A percentile compares a stretch with the other conserved stretches of the same genome.
Evolutionary conservation across 192 early-diverging fungal species (phyloP).

Genomic region (Coemansia aciculifera): DNA sequence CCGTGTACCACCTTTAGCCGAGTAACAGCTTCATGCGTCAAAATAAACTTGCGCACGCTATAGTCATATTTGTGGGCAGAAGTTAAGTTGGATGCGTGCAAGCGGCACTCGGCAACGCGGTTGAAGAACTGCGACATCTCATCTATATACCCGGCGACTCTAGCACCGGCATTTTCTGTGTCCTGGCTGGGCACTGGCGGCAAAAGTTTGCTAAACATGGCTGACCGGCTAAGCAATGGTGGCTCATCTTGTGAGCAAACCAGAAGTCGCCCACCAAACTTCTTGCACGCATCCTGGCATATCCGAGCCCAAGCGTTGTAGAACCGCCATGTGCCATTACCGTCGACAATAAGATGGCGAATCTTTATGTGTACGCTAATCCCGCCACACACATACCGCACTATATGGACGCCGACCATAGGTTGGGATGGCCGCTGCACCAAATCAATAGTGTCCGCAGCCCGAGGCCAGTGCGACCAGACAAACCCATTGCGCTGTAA

Average conservation of each 20-base stretch:
- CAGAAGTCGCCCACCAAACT: not conserved
- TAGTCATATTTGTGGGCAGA: not conserved
- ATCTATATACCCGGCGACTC: not conserved
- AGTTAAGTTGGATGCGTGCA: not conserved
- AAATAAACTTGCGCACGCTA: conserved; percentile 11
- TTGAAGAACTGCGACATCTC: not conserved
- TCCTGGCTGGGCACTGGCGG: not conserved
- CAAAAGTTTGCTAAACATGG: not conserved
- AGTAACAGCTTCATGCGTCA: conserved; percentile 3
- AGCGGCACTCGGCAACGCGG: not conserved
- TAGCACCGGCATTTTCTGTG: not conserved
- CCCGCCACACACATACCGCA: conserved; percentile 38
- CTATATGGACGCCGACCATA: conserved; percentile 30
- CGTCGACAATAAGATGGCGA: conserved; percentile 38
- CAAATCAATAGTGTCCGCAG: conserved; percentile 9
- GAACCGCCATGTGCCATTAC: conserved; percentile 29
- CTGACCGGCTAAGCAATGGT: not conserved
- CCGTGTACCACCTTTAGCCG: conserved; percentile 26
- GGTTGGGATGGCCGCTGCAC: conserved; percentile 9
- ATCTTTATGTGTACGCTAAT: conserved; percentile 37
- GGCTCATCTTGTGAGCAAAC: not conserved
- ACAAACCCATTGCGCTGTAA: conserved; percentile 1
- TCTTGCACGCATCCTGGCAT: conserved; percentile 6
- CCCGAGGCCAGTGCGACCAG: conserved; percentile 28
- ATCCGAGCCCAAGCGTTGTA: conserved; percentile 24